phyloP scores from a whole-genome alignment of 2,329 filamentous ascomycete genomes.

The Fusarium sp. region DNA sequence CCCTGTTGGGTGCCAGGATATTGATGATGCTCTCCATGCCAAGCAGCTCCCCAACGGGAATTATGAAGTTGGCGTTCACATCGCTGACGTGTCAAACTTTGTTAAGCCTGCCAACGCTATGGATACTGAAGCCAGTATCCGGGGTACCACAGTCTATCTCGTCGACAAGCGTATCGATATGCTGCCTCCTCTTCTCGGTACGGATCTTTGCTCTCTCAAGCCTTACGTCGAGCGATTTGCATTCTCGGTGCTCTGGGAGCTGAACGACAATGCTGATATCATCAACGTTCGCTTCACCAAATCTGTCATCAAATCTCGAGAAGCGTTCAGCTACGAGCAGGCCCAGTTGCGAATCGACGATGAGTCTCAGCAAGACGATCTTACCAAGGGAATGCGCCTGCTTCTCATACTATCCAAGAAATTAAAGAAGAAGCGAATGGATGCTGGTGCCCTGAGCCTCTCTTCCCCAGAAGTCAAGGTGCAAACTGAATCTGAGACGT shows the following conservation, averaged over 20 bases:
- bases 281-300: conserved; percentile 91
- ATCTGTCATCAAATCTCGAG: conserved; percentile 94
- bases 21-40: conserved; percentile 95
- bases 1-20: conserved; percentile 94
- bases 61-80: conserved; percentile 95
- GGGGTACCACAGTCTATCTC: conserved; percentile 95
- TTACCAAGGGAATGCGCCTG: conserved; percentile 88
- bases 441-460: conserved; percentile 91
- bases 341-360: conserved; percentile 96
- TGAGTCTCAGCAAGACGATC: conserved; percentile 82
- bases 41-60: conserved; percentile 88
- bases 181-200: conserved; percentile 95
- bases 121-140: conserved; percentile 93
- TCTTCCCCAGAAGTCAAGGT: conserved; percentile 98
- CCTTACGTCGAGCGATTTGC: conserved; percentile 96
- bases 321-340: conserved; percentile 97
- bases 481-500: conserved; percentile 93
- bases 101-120: conserved; percentile 97
- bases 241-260: conserved; percentile 88
- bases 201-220: conserved; percentile 94
- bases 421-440: conserved; percentile 93
- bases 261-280: conserved; percentile 85
- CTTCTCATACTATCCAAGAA: conserved; percentile 91
- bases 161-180: conserved; percentile 99
- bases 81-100: conserved; percentile 99